Base-by-base conservation (phyloP, 768 basidiomycete species). In the Panaeolus papilionaceus region DNA sequence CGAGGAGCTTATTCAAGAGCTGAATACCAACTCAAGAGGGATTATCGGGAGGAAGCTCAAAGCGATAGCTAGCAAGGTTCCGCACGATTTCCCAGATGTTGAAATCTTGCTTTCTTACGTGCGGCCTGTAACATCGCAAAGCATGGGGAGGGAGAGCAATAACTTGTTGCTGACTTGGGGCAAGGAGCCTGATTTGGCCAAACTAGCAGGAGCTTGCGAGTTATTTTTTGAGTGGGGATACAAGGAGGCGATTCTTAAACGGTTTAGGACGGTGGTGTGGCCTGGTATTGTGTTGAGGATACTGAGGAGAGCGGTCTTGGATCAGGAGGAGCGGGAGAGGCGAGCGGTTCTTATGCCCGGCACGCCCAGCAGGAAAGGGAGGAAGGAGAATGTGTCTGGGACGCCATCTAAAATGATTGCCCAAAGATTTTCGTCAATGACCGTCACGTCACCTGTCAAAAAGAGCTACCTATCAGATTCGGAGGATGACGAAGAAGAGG, bases 221-320 rank as follows among this genome's bases (percentile, higher is more conserved):
- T 83, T 89, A 61, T 92, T 90, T 75, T 97, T 97, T 69, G 95
- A 96, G 75, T 98, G 95, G 95, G 95, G 95, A 0, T 89, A 93
- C 62, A 89, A 84, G 71, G 91, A 94, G 61, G 82, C 88, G 2
- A 93, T 97, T 65, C 85, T 93, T 70, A 93, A 93, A 70, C 89
- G 94, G 11, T 95, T 96, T 74, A 84, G 92, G 73, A 92, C 89
- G 0, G 86, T 94, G 3, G 84, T 96, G 18, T 98, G 95, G 92
- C 88, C 88, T 16, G 88, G 89, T 0, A 86, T 88, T 11, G 84
- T 93, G 8, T 80, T 93, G 63, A 85, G 93, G 42, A 88, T 90
- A 28, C 78, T 96, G 33, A 84, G 94, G n/a, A 84, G 90, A 7
- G 84, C 82, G 2, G 86, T 86, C 1, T 68, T 94, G 28, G 81